Evolutionary conservation across 208 protist species (phyloP), one percentile per base, ranked within the genome.

Genomic region (Polymyxa betae): DNA sequence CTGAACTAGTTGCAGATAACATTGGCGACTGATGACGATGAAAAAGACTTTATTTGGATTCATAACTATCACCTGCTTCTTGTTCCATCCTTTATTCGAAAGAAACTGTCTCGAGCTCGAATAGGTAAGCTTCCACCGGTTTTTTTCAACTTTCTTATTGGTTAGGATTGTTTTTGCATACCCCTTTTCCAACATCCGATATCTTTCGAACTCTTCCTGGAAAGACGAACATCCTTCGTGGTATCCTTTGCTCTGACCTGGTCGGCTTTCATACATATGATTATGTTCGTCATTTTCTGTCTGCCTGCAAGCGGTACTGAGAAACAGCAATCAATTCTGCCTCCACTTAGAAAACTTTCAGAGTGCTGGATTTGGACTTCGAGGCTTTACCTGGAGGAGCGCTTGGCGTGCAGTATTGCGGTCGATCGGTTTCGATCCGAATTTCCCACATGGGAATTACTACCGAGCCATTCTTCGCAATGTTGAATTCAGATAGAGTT

Each of bases 221-320:
- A 89, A 77, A 89, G 12, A 72, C 52, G 29, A 91, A 91, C 45
- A 29, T 91, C 5, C 77, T 91, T 40, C 90, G 91, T 38, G 91
- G 91, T 78, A 91, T 91, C n/a, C 35, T 91, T 16, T 52, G 52
- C 41, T 82, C 68, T 12, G 91, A 92, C 35, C 38, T 92, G 10
- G 54, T 92, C 38, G 91, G 91, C 35, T 92, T 92, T 92, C 91
- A 92, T 29, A 92, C 91, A 12, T 92, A 92, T 72, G 91, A 92
- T 91, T 92, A 92, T 92, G 91, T 89, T 44, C 32, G 91, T 10
- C 91, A 92, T 92, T 92, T 92, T 88, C 89, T 92, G 38, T 92
- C 91, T 24, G 44, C 88, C 12, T 91, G 88, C 90, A 92, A 91
- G 32, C 72, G 91, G n/a, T n/a, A n/a, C n/a, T n/a, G n/a, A n/a